A percentile compares a stretch with the other conserved stretches of the same genome.
These are phyloP conservation scores for Spergularia bocconei DNA, from an alignment of 148 eudicot genomes.

Conservation along the genomic window DNA sequence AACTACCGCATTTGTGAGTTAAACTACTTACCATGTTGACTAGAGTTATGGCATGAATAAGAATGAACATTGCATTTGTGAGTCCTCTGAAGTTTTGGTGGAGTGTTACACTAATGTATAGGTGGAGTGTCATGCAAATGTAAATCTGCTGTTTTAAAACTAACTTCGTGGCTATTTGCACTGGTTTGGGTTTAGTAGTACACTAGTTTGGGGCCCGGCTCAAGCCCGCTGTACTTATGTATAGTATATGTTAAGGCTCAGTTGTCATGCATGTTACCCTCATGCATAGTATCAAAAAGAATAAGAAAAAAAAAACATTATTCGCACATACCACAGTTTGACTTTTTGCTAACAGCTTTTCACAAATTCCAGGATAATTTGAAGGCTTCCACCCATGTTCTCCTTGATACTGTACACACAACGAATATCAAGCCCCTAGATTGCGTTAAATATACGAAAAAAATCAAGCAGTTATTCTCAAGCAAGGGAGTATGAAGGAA, in stretches of 20 bases:
- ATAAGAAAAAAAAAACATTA: background rate
- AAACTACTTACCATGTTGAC: background rate
- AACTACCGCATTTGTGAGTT: too few species aligned
- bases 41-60: background rate
- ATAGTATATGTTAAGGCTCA: too few species aligned
- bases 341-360: slow-evolving; percentile 87
- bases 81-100: background rate
- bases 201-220: too few species aligned
- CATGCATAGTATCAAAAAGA: background rate
- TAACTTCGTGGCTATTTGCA: too few species aligned
- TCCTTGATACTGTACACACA: slow-evolving; percentile 75
- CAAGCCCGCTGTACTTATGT: too few species aligned
- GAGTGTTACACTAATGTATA: too few species aligned
- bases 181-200: too few species aligned
- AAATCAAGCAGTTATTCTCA: background rate
- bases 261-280: too few species aligned
- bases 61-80: background rate
- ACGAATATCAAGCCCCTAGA: background rate
- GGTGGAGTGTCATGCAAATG: too few species aligned
- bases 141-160: too few species aligned
- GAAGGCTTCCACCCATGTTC: slow-evolving; percentile 90
- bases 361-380: slow-evolving; percentile 89
- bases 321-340: slow-evolving; percentile 81
- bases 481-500: background rate
- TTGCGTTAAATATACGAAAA: background rate